A percentile compares a stretch with the other conserved stretches of the same genome.
Conservation (phyloP, 352 stramenopile genomes). For the Plasmopara halstedii region DNA sequence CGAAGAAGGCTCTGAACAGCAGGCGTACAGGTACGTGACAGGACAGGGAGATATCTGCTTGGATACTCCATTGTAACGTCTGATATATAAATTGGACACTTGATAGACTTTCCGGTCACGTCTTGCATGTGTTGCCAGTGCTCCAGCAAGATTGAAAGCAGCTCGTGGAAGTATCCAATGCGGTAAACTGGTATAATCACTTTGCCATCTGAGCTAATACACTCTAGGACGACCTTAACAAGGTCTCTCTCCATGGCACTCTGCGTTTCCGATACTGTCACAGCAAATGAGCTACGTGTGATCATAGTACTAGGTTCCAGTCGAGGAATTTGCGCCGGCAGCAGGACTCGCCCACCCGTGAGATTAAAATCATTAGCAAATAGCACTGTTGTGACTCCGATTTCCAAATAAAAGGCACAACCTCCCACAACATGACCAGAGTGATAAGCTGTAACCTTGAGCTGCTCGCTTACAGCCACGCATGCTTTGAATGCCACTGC, state of each 20-base stretch:
- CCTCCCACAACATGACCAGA: slow-evolving; percentile 70
- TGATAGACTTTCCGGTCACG: slow-evolving; percentile 10
- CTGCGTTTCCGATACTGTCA: slow-evolving; percentile 77
- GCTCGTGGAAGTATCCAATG: slow-evolving; percentile 75
- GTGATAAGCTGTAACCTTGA: slow-evolving; percentile 79
- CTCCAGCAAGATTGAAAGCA: slow-evolving; percentile 58
- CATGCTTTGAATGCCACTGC: slow-evolving; percentile 43
- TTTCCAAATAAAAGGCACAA: slow-evolving; percentile 69
- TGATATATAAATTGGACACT: slow-evolving; percentile 60
- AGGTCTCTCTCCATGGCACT: slow-evolving; percentile 77
- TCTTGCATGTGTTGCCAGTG: slow-evolving; percentile 65
- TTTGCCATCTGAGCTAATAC: slow-evolving; percentile 66
- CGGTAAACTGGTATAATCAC: slow-evolving; percentile 77
- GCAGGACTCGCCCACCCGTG: slow-evolving; percentile 54
- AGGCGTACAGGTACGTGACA: slow-evolving; percentile 55
- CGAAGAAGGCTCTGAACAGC: slow-evolving; percentile 29
- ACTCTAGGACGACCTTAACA: slow-evolving; percentile 70
- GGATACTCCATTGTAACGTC: slow-evolving; percentile 55
- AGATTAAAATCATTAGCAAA: slow-evolving; percentile 80
- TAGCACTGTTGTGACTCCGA: slow-evolving; percentile 60
- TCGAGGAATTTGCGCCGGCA: slow-evolving; percentile 60
- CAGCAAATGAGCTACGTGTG: slow-evolving; percentile 65
- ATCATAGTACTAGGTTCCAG: slow-evolving; percentile 53
- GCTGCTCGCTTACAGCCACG: slow-evolving; percentile 47
- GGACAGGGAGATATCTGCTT: slow-evolving; percentile 44